These are phyloP conservation scores for Vigna angularis DNA, from an alignment of 306 rosid species.

Conservation along the genomic window DNA sequence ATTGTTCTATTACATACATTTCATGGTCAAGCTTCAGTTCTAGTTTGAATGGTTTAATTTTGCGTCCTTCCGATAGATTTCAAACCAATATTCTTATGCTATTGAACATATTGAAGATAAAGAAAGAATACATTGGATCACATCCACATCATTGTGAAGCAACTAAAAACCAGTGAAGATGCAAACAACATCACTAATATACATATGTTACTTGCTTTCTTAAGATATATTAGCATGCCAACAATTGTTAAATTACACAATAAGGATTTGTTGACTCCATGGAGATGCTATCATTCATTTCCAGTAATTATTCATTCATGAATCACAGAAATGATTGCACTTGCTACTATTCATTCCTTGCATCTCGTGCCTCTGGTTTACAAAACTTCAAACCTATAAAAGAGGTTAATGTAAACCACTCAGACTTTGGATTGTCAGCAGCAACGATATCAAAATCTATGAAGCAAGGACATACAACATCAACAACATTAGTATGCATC, in stretches of 20 bases:
- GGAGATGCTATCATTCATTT: conserved; percentile 27
- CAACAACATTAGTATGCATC: conserved; percentile 37
- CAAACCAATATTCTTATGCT: conserved; percentile 11
- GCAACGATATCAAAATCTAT: conserved; percentile 9
- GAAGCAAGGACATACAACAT: conserved; percentile 42
- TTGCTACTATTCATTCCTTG: conserved; percentile 28
- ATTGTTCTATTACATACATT: not conserved
- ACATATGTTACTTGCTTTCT: conserved; percentile 22
- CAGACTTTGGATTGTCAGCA: conserved; percentile 20
- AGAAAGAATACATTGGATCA: not conserved
- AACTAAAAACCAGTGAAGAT: conserved; percentile 25
- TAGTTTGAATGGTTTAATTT: not conserved
- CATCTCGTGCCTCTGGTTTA: conserved; percentile 14
- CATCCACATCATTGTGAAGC: conserved; percentile 14
- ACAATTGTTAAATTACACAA: conserved; percentile 20
- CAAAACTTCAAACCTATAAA: conserved; percentile 30
- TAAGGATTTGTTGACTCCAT: conserved; percentile 30
- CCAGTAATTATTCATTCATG: conserved; percentile 13
- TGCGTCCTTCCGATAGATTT: not conserved
- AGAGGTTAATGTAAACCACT: conserved; percentile 35
- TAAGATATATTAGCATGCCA: conserved; percentile 20
- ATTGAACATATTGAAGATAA: not conserved
- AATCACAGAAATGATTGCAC: conserved; percentile 30
- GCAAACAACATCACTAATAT: conserved; percentile 6
- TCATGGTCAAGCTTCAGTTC: conserved; percentile 17